phyloP scores from a whole-genome alignment of 352 stramenopile species.

The Pythium rhizo-oryzae region DNA sequence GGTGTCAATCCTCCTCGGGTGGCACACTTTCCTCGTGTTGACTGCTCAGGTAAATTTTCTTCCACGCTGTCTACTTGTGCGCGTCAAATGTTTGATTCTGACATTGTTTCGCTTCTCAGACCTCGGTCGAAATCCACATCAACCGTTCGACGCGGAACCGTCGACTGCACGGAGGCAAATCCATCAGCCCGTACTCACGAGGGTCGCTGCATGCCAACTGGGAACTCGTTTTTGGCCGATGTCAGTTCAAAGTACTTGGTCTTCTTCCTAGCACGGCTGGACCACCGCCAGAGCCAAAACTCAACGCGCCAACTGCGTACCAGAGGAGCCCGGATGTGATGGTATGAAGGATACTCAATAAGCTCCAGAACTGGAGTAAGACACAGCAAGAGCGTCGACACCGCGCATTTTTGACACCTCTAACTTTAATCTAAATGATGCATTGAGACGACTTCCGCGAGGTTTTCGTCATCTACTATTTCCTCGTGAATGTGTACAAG shows the following conservation, averaged over 20 bases:
- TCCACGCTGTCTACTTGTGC: neutral
- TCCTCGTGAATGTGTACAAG: slow-evolving; percentile 81
- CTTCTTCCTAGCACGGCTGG: slow-evolving; percentile 57
- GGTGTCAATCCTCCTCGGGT: slow-evolving; percentile 63
- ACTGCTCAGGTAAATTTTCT: slow-evolving; percentile 67
- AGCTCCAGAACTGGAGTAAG: neutral
- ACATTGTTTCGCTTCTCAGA: slow-evolving; percentile 36
- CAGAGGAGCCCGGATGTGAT: slow-evolving; percentile 2
- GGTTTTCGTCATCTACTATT: slow-evolving; percentile 24
- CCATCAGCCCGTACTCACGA: slow-evolving; percentile 62
- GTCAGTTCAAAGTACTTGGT: slow-evolving; percentile 57
- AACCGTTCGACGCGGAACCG: slow-evolving; percentile 63
- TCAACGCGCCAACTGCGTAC: neutral
- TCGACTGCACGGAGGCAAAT: slow-evolving; percentile 49
- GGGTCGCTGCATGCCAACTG: slow-evolving; percentile 75
- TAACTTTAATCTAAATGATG: slow-evolving; percentile 12
- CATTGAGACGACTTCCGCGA: neutral
- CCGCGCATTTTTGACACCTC: slow-evolving; percentile 14
- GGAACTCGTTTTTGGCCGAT: slow-evolving; percentile 77
- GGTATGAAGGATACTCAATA: slow-evolving; percentile 4
- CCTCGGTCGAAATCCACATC: slow-evolving; percentile 81
- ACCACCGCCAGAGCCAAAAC: slow-evolving; percentile 29
- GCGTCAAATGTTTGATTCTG: neutral
- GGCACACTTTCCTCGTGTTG: slow-evolving; percentile 72
- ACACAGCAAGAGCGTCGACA: neutral